Base-by-base conservation (phyloP, 495 filamentous ascomycete species). In the Pseudoneurospora amorphoporcata region DNA sequence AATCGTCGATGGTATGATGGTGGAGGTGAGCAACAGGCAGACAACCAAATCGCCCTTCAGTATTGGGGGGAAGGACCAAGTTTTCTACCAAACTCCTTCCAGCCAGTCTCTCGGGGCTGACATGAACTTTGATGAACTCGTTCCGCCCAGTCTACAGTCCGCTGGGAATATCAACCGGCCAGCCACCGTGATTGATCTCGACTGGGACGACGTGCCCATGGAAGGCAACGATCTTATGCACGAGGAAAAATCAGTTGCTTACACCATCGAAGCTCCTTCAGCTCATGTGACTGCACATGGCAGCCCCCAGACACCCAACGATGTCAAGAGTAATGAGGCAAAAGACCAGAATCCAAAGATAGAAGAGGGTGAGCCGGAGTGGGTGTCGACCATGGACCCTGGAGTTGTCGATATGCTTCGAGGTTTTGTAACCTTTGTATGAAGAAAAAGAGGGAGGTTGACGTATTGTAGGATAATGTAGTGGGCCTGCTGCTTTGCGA, bases 361-460 rank as follows among this genome's bases (percentile, higher is more conserved):
- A 42, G 68, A 65, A 42, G 68, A 65, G 8, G 69, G 74, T 23
- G 79, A 84, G 68, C 85, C 85, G 16, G 79, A 73, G 3, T 87
- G 86, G 86, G 77, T 86, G 12, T 77, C 82, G 37, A 82, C 84
- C 17, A 82, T 86, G 70, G 84, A 87, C 61, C 72, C 81, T 8
- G 85, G 83, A 16, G 70, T 87, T 43, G 79, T 88, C 68, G 77
- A 86, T 41, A 78, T 82, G 45, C 82, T 86, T 58, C 82, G 85
- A 72, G 84, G 83, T 9, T 81, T 76, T 74, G 84, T 87, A 32
- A 84, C 84, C 10, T 87, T 88, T 77, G 79, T 88, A 0, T 79
- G 74, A 79, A 40, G 37, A 45, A 23, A 29, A 29, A 29, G 32
- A 61, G 38, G 38, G 29, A 70, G 35, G 29, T 35, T 14, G 12